Percentiles rank a stretch among this genome's conserved stretches.
Evolutionary conservation across 164 flowering plant genomes (phyloP).

Genomic region (Macadamia tetraphylla): DNA sequence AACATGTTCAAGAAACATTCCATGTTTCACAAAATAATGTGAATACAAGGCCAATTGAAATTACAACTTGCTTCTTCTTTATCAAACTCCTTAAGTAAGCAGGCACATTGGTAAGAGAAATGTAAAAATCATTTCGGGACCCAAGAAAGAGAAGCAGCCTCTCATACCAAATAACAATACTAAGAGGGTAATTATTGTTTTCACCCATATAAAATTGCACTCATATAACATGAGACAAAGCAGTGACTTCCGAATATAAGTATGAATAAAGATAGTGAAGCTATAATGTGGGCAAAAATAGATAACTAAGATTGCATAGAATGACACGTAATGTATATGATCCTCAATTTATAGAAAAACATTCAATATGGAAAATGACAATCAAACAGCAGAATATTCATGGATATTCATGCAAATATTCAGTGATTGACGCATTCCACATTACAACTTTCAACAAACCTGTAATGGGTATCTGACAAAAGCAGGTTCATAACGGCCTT

Average conservation of each 20-base stretch:
- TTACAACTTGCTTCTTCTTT: no score
- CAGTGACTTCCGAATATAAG: not conserved
- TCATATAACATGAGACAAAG: no score
- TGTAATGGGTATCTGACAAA: constrained; percentile 64
- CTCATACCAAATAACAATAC: no score
- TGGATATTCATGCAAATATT: not conserved
- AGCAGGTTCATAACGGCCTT: constrained; percentile 72
- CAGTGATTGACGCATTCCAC: not conserved
- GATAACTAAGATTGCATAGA: not conserved
- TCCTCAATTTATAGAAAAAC: not conserved
- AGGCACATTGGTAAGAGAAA: no score
- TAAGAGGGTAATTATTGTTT: no score
- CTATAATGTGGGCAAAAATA: not conserved
- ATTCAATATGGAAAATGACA: not conserved
- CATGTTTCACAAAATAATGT: not conserved
- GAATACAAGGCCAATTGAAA: not conserved
- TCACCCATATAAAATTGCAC: no score
- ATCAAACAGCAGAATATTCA: not conserved
- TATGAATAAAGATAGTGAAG: not conserved
- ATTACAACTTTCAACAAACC: constrained; percentile 32
- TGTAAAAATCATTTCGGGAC: no score
- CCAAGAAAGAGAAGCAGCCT: no score
- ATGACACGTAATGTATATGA: not conserved
- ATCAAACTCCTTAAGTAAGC: no score
- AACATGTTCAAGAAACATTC: not conserved